Base-by-base conservation (phyloP, 1,284 basidiomycete genomes). In the Rhodotorula sp. region DNA sequence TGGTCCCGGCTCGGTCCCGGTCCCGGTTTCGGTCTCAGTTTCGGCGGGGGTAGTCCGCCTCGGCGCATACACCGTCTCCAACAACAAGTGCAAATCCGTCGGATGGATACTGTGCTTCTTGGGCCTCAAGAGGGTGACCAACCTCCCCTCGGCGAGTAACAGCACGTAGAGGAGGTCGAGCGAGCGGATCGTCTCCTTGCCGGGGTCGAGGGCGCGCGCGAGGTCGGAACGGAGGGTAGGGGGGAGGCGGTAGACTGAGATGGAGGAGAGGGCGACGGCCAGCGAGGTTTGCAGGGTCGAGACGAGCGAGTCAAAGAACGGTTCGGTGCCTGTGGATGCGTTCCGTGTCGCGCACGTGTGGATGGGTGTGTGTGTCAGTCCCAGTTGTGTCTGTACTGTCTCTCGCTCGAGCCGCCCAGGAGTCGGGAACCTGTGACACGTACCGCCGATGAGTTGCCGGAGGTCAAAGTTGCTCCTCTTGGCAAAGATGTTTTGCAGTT, bases 91-190 rank as follows among this genome's bases (percentile, higher is more conserved):
- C 23, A 83, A 75, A 67, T 84, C 83, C 49, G 92, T 89, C 5
- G 96, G 94, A 81, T 99, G 94, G 68, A 98, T 93, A 0, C 92
- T 93, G 79, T 98, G 96, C 78, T 91, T 93, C 80, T 87, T 89
- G 0, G 96, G 96, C 67, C 97, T 85, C 20, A 96, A 88, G 7
- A 99, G 85, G 5, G 93, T 95, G 29, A 98, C 86, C 1, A 99
- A 90, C 34, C 88, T 87, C 21, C 89, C 89, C 62, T 87, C 85
- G 0, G 90, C 89, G 34, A 97, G 84, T 20, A 99, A 84, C 26
- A 98, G 86, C 20, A 96, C 88, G 79, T 99, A 99, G 1, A 99
- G 85, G 47, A 97, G 86, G 79, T 97, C 80, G 64, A 80, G 76
- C 20, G 47, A 43, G 90, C 91, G 92, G 80, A 90, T 88, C 5